phyloP scores from a whole-genome alignment of 176 grass and related monocot species.

The Lolium perenne region DNA sequence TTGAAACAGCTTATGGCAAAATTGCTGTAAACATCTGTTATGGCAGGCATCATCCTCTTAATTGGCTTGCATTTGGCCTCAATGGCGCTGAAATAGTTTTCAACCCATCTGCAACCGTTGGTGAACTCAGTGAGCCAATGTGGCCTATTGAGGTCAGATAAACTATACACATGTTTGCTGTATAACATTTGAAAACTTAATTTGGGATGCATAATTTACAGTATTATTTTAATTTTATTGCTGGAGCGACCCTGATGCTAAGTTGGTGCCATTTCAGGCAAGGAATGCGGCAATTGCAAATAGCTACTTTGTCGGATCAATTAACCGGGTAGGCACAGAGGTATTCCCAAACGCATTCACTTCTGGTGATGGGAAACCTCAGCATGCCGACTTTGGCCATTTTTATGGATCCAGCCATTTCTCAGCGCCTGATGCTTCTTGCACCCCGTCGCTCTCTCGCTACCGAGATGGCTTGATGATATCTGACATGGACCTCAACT shows the following conservation, averaged over 20 bases:
- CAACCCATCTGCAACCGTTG: slow-evolving; percentile 96
- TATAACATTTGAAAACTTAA: slow-evolving; percentile 10
- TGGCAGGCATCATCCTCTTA: slow-evolving; percentile 95
- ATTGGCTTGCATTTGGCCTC: slow-evolving; percentile 98
- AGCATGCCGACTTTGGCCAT: slow-evolving; percentile 85
- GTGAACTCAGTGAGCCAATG: slow-evolving; percentile 98
- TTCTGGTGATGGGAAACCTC: slow-evolving; percentile 91
- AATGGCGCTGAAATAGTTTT: slow-evolving; percentile 98
- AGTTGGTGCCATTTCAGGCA: slow-evolving; percentile 52
- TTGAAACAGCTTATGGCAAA: slow-evolving; percentile 93
- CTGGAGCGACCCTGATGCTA: slow-evolving; percentile 8
- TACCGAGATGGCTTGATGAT: slow-evolving; percentile 82
- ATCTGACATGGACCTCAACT: slow-evolving; percentile 94
- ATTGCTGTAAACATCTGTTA: slow-evolving; percentile 97
- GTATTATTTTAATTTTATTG: background rate
- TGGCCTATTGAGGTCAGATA: slow-evolving; percentile 93
- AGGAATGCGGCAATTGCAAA: slow-evolving; percentile 95
- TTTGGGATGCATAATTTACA: background rate
- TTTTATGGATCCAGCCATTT: slow-evolving; percentile 97
- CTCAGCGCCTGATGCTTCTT: slow-evolving; percentile 86
- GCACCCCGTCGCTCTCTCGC: slow-evolving; percentile 89
- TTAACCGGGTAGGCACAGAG: slow-evolving; percentile 91
- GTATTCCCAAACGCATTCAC: slow-evolving; percentile 91
- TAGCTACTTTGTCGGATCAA: slow-evolving; percentile 88
- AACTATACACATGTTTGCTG: slow-evolving; percentile 11